Base-by-base conservation (phyloP, 352 stramenopile genomes). In the Pythium aristosporum region DNA sequence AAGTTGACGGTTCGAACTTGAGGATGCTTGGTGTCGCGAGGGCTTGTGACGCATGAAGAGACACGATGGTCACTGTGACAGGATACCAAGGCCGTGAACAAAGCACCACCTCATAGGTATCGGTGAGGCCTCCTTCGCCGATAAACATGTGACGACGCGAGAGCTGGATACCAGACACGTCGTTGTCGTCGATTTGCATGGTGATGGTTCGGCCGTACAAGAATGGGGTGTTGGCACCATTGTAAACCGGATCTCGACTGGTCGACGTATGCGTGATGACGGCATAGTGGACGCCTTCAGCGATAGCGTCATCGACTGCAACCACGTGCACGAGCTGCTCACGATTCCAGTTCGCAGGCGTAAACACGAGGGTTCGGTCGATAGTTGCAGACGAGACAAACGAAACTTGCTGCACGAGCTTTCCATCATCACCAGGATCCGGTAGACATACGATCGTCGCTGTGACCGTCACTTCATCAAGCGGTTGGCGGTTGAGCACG, bases 161-260 rank as follows among this genome's bases (percentile, higher is more conserved):
- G 3, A 91, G 65, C 11, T 66, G 61, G 16, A 91, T 67, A 2
- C 80, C 71, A 0, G 84, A 70, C 3, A 75, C 55, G 48, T 92
- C 84, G 49, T 92, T 86, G 67, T 92, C 84, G 9, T 85, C 68
- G 44, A 92, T 87, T 49, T 88, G 78, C 23, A 92, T 71, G 3
- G 75, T 85, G 8, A 91, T 60, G 42, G 77, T 83, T 21, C 71
- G 67, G 4, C 82, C 82, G 16, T 81, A 79, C 16, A 91, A 59
- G 51, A 92, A 92, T 16, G 84, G 84, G 3, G 78, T 86, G 12
- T 74, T 56, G 13, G 39, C 9, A 6, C 76, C 73, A 53, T 88
- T 64, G 64, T 85, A 92, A 54, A 82, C 76, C 8, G 80, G 75
- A 47, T 92, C 84, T 3, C 47, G 50, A 56, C 82, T 91, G 1